Base-by-base conservation (phyloP, 2,329 filamentous ascomycete species). In the Phymatotrichopsis omnivora region DNA sequence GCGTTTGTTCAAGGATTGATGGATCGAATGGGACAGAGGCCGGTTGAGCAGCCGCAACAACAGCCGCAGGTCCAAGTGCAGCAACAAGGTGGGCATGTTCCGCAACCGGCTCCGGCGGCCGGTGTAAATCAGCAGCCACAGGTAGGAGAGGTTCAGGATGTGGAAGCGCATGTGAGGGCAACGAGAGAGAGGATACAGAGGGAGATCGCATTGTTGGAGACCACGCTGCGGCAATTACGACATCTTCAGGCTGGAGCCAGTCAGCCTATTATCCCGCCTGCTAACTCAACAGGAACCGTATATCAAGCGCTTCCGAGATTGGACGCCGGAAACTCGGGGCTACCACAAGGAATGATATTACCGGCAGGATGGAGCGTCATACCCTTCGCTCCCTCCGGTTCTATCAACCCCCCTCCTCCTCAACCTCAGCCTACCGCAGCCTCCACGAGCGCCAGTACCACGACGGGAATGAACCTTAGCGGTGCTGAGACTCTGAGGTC, bases 351-450 rank as follows among this genome's bases (percentile, higher is more conserved):
- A 5, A 68, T 82, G n/a, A 68, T 72, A 4, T 69, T 82, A 16
- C 78, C 78, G 2, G 68, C 71, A 22, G 78, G 78, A 4, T 82
- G 78, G 78, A 73, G 74, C 17, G 62, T 82, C 29, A 63, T 80
- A 34, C 77, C 78, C 19, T 65, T 82, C 2, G 50, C 52, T 23
- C 38, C 42, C 27, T 35, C 50, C 2, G 49, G 49, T 20, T 28
- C 43, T 30, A 25, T n/a, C n/a, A n/a, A n/a, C n/a, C n/a, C n/a
- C n/a, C n/a, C n/a, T n/a, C n/a, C n/a, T n/a, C n/a, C n/a, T n/a
- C n/a, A n/a, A n/a, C n/a, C 25, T 42, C 19, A 30, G 14, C 36
- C 22, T 12, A 19, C 49, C n/a, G 38, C 25, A 11, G 1, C 37
- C 2, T 11, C 16, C 19, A 23, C 16, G 27, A 42, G 46, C 23